phyloP scores from a whole-genome alignment of 2,329 filamentous ascomycete genomes.

The Ascosphaera apis region DNA sequence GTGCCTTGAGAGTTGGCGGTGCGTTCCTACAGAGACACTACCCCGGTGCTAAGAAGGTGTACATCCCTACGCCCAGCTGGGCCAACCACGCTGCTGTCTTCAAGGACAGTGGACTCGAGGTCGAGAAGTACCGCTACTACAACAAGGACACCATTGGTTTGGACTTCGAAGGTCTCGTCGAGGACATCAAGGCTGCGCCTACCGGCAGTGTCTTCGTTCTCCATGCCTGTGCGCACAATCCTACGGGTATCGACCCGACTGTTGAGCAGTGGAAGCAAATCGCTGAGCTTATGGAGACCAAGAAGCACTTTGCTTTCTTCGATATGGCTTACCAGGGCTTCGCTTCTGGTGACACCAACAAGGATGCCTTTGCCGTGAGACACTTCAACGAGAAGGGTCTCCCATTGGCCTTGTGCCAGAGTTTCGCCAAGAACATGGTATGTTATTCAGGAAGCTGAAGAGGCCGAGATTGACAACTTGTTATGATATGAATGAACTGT shows the following conservation, averaged over 20 bases:
- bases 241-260: conserved; percentile 86
- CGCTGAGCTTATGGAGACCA: conserved; percentile 61
- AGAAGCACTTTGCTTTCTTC: conserved; percentile 86
- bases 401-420: conserved; percentile 70
- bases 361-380: conserved; percentile 79
- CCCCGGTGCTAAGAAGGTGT: conserved; percentile 80
- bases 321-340: conserved; percentile 99
- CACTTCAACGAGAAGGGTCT: conserved; percentile 88
- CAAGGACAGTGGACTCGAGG: conserved; percentile 71
- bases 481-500: too few relatives aligned
- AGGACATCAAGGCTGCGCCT: conserved; percentile 73
- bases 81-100: conserved; percentile 97
- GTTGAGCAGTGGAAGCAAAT: conserved; percentile 83
- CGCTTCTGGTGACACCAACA: conserved; percentile 73
- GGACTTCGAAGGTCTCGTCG: conserved; percentile 84
- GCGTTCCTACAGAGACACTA: conserved; percentile 85
- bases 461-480: neutral
- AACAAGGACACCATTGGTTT: conserved; percentile 96
- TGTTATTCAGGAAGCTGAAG: conserved; percentile 8
- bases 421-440: conserved; percentile 98
- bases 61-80: conserved; percentile 91
- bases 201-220: conserved; percentile 75
- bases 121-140: conserved; percentile 96
- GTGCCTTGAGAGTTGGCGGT: conserved; percentile 80
- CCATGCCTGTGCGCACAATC: conserved; percentile 95